Percentiles rank a stretch among this genome's conserved stretches.
Evolutionary conservation across 345 rosid genomes (phyloP).

Genomic region (Arabidopsis thaliana): TAIR10.1 NC_003070.9:2693501-2694000

Average conservation of each 20-base stretch:
- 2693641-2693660: background rate
- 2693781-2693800: background rate
- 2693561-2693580: background rate
- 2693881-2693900: background rate
- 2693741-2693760: background rate
- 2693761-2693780: background rate
- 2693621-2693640: background rate
- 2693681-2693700: background rate
- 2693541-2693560: background rate
- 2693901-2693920: background rate
- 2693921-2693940: constrained; percentile 12
- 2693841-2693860: constrained; percentile 1
- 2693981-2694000: constrained; percentile 4
- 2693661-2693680: background rate
- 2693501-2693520: background rate
- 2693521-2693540: background rate
- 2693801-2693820: constrained; percentile 35
- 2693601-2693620: background rate
- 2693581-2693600: background rate
- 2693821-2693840: constrained; percentile 14
- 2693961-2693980: constrained; percentile 12
- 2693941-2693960: background rate
- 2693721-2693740: background rate
- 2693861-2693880: constrained; percentile 5
- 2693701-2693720: background rate